Evolutionary conservation across 768 basidiomycete species (phyloP).

Genomic region (Leucocoprinus birnbaumii): DNA sequence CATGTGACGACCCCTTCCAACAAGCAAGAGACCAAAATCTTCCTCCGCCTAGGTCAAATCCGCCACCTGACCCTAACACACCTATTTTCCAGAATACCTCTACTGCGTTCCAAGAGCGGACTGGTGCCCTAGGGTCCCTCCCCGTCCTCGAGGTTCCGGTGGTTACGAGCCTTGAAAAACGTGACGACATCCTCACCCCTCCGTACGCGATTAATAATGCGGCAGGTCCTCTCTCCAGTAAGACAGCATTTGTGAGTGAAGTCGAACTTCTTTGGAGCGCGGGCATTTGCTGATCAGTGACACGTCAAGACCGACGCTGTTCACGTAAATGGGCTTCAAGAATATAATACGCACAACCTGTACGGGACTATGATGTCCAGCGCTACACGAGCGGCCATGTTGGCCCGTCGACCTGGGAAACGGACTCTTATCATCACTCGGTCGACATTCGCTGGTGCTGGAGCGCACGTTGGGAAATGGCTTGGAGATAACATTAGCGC

Average conservation of each 20-base stretch:
- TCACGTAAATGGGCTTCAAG: constrained; percentile 55
- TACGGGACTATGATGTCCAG: constrained; percentile 74
- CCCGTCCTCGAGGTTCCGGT: too few relatives aligned
- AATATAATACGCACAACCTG: constrained; percentile 65
- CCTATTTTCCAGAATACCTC: constrained; percentile 31
- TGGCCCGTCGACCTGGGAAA: constrained; percentile 56
- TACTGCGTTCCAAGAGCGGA: background rate
- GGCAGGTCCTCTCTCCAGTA: constrained; percentile 47
- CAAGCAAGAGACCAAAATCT: too few relatives aligned
- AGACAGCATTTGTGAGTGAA: constrained; percentile 49
- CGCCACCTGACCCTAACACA: too few relatives aligned
- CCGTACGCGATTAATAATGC: constrained; percentile 62
- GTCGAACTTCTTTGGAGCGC: background rate
- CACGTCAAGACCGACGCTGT: constrained; percentile 35
- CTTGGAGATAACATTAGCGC: constrained; percentile 62
- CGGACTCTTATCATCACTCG: constrained; percentile 69
- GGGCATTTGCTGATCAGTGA: background rate
- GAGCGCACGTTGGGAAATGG: constrained; percentile 67
- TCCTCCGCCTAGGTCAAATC: too few relatives aligned
- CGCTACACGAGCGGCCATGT: constrained; percentile 58
- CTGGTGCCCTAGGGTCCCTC: too few relatives aligned
- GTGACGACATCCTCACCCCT: constrained; percentile 41
- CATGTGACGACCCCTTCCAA: too few relatives aligned
- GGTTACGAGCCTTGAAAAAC: constrained; percentile 15
- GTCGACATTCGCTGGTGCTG: constrained; percentile 71